Evolutionary conservation across 805 yeast genomes (phyloP), one percentile per base, ranked within the genome.

Genomic region (Lipomyces sp.): DNA sequence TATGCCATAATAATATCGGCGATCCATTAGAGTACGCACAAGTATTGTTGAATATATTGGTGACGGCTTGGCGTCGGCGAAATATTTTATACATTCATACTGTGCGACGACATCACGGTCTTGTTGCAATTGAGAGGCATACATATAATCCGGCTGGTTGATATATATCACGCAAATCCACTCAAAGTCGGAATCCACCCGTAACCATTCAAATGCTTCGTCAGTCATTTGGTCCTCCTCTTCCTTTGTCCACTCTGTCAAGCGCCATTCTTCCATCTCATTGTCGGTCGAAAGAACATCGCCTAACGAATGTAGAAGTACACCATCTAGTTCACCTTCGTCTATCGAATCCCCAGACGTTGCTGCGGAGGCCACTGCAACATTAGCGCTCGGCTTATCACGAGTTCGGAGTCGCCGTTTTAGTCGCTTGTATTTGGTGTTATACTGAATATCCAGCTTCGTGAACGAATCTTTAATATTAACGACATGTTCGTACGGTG

Each of bases 81-180:
- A 94, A 76, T 84, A 90, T 59, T 82, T 79, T 15, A 93, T 84
- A 8, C 97, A 92, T 62, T 92, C 97, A 54, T 86, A 78, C 74
- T 95, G 99, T 0, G 99, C 99, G 67, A 92, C 97, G 24, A 95
- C 96, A 75, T 95, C 99, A 69, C 97, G 80, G 77, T 95, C 99
- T 75, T 92, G 96, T 72, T 90, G 95, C 37, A 95, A 79, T 74
- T 95, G 99, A 0, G 98, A 90, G 0, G 92, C 90, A 75, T 85
- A 95, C 98, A 95, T 95, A 74, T 92, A 90, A 73, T 92, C 98
- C 0, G 97, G 96, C 77, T 93, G 97, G 72, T 88, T 90, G 42
- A 95, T 86, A 65, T 86, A 83, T 30, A 91, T 81, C 71, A 85
- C 86, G 67, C 96, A 91, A 59, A 95, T 89, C 99, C 99, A 95